A percentile compares a stretch with the other conserved stretches of the same genome.
phyloP scores from a whole-genome alignment of 805 yeast genomes.

The Candida awuae region DNA sequence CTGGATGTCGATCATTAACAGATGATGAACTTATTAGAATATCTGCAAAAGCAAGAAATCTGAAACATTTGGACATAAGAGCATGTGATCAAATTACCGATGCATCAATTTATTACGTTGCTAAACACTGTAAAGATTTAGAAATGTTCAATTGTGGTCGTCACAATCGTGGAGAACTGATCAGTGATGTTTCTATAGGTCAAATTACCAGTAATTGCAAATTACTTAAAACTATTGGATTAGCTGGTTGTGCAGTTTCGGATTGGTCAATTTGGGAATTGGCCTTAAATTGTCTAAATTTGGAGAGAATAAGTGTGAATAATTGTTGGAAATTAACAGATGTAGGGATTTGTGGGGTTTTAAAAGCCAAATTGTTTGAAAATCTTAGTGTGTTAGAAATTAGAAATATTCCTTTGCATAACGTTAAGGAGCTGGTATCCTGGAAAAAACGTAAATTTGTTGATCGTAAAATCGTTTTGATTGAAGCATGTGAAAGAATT shows the following conservation, averaged over 20 bases:
- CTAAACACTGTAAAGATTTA: constrained; percentile 50
- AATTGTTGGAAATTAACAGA: constrained; percentile 44
- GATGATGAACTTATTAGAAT: constrained; percentile 51
- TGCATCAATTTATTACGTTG: constrained; percentile 62
- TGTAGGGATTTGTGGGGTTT: constrained; percentile 25
- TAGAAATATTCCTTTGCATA: constrained; percentile 52
- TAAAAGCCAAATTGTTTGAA: constrained; percentile 42
- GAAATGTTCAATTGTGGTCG: constrained; percentile 71
- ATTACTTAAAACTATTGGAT: constrained; percentile 58
- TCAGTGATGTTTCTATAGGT: constrained; percentile 63
- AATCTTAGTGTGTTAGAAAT: constrained; percentile 69
- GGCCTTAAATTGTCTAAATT: constrained; percentile 39
- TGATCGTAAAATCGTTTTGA: constrained; percentile 40
- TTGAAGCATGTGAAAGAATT: constrained; percentile 73
- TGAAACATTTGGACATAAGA: constrained; percentile 64
- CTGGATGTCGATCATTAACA: constrained; percentile 60
- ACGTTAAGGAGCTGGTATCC: constrained; percentile 57
- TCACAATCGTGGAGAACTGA: constrained; percentile 53
- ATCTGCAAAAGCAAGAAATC: constrained; percentile 46
- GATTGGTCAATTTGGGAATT: constrained; percentile 79
- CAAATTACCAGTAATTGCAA: constrained; percentile 49
- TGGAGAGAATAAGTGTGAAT: constrained; percentile 68
- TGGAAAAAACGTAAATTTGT: constrained; percentile 48
- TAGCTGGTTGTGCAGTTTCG: constrained; percentile 80
- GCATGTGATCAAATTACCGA: constrained; percentile 80